Conservation (phyloP, 2,329 filamentous ascomycete species). For the Macrophomina phaseolina region DNA sequence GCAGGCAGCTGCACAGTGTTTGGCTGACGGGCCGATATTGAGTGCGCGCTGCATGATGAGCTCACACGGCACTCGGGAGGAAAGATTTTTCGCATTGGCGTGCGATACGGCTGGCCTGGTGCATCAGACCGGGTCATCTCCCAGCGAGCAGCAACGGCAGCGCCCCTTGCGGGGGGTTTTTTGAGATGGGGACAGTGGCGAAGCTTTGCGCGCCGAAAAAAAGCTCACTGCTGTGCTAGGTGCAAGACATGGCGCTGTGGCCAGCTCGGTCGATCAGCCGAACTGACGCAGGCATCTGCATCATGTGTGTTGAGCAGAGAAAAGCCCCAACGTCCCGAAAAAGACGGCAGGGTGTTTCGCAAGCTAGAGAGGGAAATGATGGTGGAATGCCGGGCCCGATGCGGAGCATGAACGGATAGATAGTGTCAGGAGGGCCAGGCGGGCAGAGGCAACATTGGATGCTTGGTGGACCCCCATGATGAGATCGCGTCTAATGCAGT, state of each 20-base stretch:
- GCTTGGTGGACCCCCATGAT: background rate
- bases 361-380: background rate
- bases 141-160: conserved; percentile 1
- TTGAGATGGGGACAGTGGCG: conserved; percentile 1
- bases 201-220: conserved; percentile 13
- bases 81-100: conserved; percentile 17
- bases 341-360: conserved; percentile 1
- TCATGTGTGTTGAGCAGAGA: conserved; percentile 23
- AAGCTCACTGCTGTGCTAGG: conserved; percentile 14
- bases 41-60: background rate
- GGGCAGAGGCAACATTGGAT: conserved; percentile 1
- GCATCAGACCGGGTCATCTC: conserved; percentile 3
- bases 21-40: background rate
- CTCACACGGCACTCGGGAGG: background rate
- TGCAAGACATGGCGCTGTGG: conserved; percentile 24
- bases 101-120: background rate
- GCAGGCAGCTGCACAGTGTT: conserved; percentile 4
- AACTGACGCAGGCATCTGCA: conserved; percentile 21
- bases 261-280: conserved; percentile 27
- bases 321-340: conserved; percentile 21
- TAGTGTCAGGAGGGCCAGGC: conserved; percentile 1
- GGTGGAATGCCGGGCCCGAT: conserved; percentile 15
- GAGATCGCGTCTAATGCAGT: conserved; percentile 22
- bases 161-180: conserved; percentile 2
- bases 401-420: conserved; percentile 7